Evolutionary conservation across 2,329 filamentous ascomycete species (phyloP).

Genomic region (Hymenoscyphus fructigenus): DNA sequence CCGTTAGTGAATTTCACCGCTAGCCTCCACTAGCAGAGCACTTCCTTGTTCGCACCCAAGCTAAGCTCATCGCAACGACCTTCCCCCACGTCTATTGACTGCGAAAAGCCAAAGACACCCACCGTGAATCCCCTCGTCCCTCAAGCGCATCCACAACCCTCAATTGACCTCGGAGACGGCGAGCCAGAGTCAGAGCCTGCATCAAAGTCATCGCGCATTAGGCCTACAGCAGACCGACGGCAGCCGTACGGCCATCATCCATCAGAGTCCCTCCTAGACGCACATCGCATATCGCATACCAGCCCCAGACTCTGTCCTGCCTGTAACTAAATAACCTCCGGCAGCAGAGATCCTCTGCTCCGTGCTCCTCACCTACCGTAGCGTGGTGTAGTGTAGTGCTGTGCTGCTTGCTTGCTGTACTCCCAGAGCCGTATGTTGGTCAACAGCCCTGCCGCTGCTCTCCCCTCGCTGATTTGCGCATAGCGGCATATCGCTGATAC

Average conservation of each 20-base stretch:
- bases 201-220: background rate
- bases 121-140: background rate
- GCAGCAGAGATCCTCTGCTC: slow-evolving; percentile 1
- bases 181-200: background rate
- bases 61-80: background rate
- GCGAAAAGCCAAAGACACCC: background rate
- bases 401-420: background rate
- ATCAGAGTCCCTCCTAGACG: background rate
- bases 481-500: slow-evolving; percentile 10
- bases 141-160: background rate
- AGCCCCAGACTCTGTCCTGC: background rate
- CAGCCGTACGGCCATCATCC: background rate
- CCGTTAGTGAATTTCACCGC: background rate
- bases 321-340: background rate
- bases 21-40: background rate
- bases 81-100: background rate
- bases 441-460: slow-evolving; percentile 14
- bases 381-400: background rate
- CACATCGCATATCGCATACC: background rate
- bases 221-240: background rate
- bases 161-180: background rate
- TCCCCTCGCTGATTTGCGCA: slow-evolving; percentile 11
- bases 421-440: slow-evolving; percentile 6
- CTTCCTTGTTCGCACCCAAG: background rate
- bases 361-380: background rate